Evolutionary conservation across 2,329 filamentous ascomycete species (phyloP).

Genomic region (Aspergillus novofumigatus): DNA sequence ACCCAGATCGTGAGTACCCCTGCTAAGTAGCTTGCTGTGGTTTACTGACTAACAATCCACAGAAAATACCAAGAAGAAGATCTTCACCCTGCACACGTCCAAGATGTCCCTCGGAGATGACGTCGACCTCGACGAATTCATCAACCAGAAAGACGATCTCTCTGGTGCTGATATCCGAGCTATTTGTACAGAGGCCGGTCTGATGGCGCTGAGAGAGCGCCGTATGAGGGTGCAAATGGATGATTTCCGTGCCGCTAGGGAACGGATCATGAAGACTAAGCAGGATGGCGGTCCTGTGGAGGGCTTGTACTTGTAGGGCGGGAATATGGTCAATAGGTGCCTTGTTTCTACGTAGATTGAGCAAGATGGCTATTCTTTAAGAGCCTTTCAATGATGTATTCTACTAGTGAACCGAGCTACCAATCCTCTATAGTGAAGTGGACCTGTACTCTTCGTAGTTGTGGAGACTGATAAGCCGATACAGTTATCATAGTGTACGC

Average conservation of each 20-base stretch:
- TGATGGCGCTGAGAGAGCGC: constrained; percentile 89
- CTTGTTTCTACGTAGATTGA: constrained; percentile 6
- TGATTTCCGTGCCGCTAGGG: constrained; percentile 87
- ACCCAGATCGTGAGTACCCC: constrained; percentile 60
- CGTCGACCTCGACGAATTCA: constrained; percentile 98
- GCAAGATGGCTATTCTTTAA: constrained; percentile 4
- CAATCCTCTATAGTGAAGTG: background rate
- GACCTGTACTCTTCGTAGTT: background rate
- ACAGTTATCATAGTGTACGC: background rate
- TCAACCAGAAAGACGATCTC: constrained; percentile 95
- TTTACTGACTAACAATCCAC: constrained; percentile 18
- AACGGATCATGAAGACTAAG: constrained; percentile 96
- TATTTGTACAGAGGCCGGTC: constrained; percentile 93
- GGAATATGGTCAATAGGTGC: constrained; percentile 7
- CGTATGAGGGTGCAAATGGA: constrained; percentile 99
- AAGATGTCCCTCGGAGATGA: constrained; percentile 98
- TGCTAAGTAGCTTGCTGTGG: background rate
- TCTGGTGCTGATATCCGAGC: constrained; percentile 98
- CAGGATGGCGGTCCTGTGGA: constrained; percentile 90
- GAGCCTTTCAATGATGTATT: constrained; percentile 20
- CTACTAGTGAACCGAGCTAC: constrained; percentile 14
- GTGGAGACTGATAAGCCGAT: background rate
- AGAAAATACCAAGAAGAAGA: constrained; percentile 94
- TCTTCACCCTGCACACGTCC: constrained; percentile 94
- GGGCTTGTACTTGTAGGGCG: constrained; percentile 91